A percentile compares a stretch with the other conserved stretches of the same genome.
Conservation (phyloP, 2,329 filamentous ascomycete genomes). For the Fusarium chlamydosporum region DNA sequence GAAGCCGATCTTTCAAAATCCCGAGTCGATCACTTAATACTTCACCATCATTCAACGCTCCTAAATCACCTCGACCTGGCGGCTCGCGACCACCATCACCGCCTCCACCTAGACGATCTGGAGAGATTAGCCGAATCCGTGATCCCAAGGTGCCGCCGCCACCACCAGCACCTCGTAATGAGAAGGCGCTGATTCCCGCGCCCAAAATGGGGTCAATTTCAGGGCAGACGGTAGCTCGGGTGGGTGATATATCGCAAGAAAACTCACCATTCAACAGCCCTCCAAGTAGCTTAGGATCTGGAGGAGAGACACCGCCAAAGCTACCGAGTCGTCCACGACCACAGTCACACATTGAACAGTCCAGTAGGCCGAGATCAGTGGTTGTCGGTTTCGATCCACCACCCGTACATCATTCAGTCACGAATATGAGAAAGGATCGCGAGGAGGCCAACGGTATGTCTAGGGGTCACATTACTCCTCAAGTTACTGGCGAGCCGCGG, state of each 20-base stretch:
- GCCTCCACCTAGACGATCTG: slow-evolving; percentile 74
- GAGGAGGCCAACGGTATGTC: slow-evolving; percentile 60
- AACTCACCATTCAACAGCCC: slow-evolving; percentile 90
- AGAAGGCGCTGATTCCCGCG: slow-evolving; percentile 68
- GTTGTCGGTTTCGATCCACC: slow-evolving; percentile 64
- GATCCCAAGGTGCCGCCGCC: slow-evolving; percentile 66
- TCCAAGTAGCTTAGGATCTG: slow-evolving; percentile 76
- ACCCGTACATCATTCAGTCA: slow-evolving; percentile 65
- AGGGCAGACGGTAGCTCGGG: slow-evolving; percentile 33
- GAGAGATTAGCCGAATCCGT: slow-evolving; percentile 67
- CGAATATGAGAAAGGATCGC: slow-evolving; percentile 61
- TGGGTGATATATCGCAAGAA: slow-evolving; percentile 54
- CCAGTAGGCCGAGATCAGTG: slow-evolving; percentile 43
- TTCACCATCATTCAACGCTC: slow-evolving; percentile 54
- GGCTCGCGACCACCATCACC: slow-evolving; percentile 71
- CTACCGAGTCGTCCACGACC: slow-evolving; percentile 67
- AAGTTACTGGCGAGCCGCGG: slow-evolving; percentile 60
- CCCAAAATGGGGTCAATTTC: slow-evolving; percentile 38
- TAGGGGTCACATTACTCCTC: slow-evolving; percentile 57
- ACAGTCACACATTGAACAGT: slow-evolving; percentile 45
- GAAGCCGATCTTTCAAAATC: slow-evolving; percentile 65
- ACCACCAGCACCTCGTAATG: slow-evolving; percentile 83
- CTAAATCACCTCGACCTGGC: slow-evolving; percentile 63
- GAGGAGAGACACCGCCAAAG: slow-evolving; percentile 65
- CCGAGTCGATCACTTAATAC: slow-evolving; percentile 70